These are phyloP conservation scores for Zancudomyces culisetae DNA, from an alignment of 371 early-diverging fungal species.

Conservation along the genomic window DNA sequence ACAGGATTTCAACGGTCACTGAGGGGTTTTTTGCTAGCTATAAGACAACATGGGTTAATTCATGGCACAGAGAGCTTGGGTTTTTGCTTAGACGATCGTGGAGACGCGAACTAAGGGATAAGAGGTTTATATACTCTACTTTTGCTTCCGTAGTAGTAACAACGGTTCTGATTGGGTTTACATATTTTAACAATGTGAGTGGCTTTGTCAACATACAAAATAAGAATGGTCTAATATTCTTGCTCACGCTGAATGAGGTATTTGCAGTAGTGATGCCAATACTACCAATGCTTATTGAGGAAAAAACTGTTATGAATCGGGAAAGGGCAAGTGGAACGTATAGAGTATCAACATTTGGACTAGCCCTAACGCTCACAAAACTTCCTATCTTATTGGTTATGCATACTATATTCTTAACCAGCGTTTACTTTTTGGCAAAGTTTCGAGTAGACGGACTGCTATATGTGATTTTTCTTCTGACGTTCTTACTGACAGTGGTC, in stretches of 20 bases:
- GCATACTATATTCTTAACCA: slow-evolving; percentile 35
- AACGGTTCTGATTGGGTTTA: slow-evolving; percentile 39
- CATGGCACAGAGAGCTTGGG: slow-evolving; percentile 13
- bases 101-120: slow-evolving; percentile 12
- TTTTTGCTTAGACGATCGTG: slow-evolving; percentile 17
- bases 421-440: slow-evolving; percentile 18
- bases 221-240: slow-evolving; percentile 51
- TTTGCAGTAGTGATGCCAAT: slow-evolving; percentile 42
- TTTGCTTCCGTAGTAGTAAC: slow-evolving; percentile 6
- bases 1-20: not conserved
- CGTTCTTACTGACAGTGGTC: slow-evolving; percentile 7
- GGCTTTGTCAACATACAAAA: slow-evolving; percentile 42
- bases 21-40: not conserved
- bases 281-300: slow-evolving; percentile 50
- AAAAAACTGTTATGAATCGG: slow-evolving; percentile 46
- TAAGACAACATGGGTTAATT: not conserved
- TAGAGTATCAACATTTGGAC: slow-evolving; percentile 46
- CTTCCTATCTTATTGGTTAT: slow-evolving; percentile 32
- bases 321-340: slow-evolving; percentile 53
- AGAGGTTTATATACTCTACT: slow-evolving; percentile 6
- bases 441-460: slow-evolving; percentile 14
- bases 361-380: slow-evolving; percentile 33
- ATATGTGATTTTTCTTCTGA: slow-evolving; percentile 16
- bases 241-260: slow-evolving; percentile 39
- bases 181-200: slow-evolving; percentile 40